Evolutionary conservation across 1,284 basidiomycete species (phyloP).

Genomic region (Heterobasidion annosum): DNA sequence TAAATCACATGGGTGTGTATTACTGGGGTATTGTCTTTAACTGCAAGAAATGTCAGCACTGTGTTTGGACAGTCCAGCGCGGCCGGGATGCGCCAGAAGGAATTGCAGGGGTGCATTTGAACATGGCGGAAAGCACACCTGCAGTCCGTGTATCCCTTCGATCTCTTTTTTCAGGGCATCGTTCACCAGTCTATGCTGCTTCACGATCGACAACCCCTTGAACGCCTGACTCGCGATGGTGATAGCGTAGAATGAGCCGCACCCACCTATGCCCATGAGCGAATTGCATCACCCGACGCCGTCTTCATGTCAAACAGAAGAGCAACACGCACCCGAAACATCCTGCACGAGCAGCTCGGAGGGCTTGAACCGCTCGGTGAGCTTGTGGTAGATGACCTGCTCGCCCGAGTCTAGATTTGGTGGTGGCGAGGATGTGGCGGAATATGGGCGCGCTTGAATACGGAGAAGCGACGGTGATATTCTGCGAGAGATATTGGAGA

Average conservation of each 20-base stretch:
- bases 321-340: constrained; percentile 64
- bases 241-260: constrained; percentile 95
- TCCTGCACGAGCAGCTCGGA: constrained; percentile 78
- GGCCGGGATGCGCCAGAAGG: neutral
- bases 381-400: constrained; percentile 60
- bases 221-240: constrained; percentile 80
- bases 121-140: constrained; percentile 48
- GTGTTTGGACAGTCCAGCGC: neutral
- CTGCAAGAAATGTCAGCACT: constrained; percentile 3
- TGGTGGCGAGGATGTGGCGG: constrained; percentile 10
- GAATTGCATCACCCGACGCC: neutral
- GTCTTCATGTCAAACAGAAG: neutral
- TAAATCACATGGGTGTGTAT: neutral
- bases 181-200: constrained; percentile 93
- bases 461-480: constrained; percentile 10
- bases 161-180: constrained; percentile 87
- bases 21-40: constrained; percentile 10
- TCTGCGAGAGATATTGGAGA: constrained; percentile 19
- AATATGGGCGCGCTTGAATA: constrained; percentile 2
- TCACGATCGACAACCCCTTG: constrained; percentile 80
- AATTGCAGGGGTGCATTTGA: neutral
- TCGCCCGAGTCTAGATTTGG: constrained; percentile 48
- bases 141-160: constrained; percentile 86
- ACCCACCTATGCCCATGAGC: constrained; percentile 59
- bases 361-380: constrained; percentile 68